phyloP scores from a whole-genome alignment of 352 stramenopile genomes.

The Phytophthora nicotianae region DNA sequence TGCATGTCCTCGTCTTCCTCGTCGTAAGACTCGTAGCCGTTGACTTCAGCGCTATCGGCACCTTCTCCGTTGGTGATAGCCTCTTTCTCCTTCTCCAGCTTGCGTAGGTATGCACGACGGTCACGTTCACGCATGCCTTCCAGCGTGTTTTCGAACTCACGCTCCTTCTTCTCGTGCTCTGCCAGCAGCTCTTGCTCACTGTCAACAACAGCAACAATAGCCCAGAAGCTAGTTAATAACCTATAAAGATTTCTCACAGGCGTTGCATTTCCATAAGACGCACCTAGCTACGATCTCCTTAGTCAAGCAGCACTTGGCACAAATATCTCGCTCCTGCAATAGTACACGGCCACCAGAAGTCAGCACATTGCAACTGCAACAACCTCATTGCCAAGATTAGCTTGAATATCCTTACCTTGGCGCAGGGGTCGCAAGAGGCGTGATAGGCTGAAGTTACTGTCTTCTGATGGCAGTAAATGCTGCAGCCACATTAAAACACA shows the following conservation, averaged over 20 bases:
- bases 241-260: background rate
- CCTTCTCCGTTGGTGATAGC: slow-evolving; percentile 38
- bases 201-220: slow-evolving; percentile 5
- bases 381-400: background rate
- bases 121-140: slow-evolving; percentile 82
- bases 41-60: slow-evolving; percentile 24
- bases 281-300: slow-evolving; percentile 78
- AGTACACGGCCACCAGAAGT: background rate
- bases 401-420: slow-evolving; percentile 50
- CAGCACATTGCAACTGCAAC: slow-evolving; percentile 1
- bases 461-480: slow-evolving; percentile 93
- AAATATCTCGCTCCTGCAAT: slow-evolving; percentile 77
- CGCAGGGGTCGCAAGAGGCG: slow-evolving; percentile 91
- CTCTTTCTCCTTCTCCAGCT: slow-evolving; percentile 63
- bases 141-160: slow-evolving; percentile 55
- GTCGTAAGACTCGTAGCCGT: slow-evolving; percentile 57
- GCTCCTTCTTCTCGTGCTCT: slow-evolving; percentile 51
- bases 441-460: slow-evolving; percentile 95
- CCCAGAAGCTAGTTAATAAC: background rate
- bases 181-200: slow-evolving; percentile 59
- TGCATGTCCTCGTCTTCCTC: slow-evolving; percentile 62
- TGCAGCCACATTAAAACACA: slow-evolving; percentile 28
- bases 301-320: slow-evolving; percentile 85
- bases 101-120: slow-evolving; percentile 71
- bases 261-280: slow-evolving; percentile 4